These are phyloP conservation scores for Pseudocercospora eumusae DNA, from an alignment of 2,329 filamentous ascomycete genomes.

Conservation along the genomic window DNA sequence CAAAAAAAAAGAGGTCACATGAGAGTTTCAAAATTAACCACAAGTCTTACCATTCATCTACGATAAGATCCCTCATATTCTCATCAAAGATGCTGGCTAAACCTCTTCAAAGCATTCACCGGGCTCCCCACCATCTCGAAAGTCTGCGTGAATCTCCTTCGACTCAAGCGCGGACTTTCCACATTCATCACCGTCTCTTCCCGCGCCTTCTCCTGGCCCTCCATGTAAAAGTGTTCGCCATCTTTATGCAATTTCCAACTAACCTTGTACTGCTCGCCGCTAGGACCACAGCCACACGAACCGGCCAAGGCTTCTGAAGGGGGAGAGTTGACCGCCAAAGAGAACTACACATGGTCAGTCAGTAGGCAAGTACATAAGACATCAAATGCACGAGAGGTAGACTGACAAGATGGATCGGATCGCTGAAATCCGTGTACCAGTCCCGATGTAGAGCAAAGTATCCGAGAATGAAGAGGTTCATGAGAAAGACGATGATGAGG, in stretches of 20 bases:
- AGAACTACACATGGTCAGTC: conserved; percentile 19
- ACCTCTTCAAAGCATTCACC: conserved; percentile 30
- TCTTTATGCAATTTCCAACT: conserved; percentile 44
- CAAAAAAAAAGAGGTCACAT: background rate
- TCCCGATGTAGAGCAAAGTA: conserved; percentile 63
- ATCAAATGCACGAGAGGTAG: background rate
- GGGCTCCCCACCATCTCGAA: conserved; percentile 41
- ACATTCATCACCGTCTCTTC: conserved; percentile 16
- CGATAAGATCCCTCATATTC: no score
- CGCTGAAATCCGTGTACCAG: conserved; percentile 75
- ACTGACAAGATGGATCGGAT: conserved; percentile 65
- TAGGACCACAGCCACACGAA: conserved; percentile 58
- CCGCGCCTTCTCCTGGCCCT: conserved; percentile 42
- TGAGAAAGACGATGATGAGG: conserved; percentile 64
- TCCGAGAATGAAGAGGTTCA: conserved; percentile 65
- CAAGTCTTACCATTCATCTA: background rate
- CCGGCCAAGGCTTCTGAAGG: conserved; percentile 55
- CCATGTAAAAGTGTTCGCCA: conserved; percentile 57
- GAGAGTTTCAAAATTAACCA: background rate
- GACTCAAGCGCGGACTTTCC: conserved; percentile 30
- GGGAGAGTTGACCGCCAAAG: conserved; percentile 59
- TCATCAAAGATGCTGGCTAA: conserved; percentile 10
- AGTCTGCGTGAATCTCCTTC: conserved; percentile 28
- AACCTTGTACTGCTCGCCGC: conserved; percentile 51
- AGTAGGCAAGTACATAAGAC: no score